Percentiles rank a stretch among this genome's conserved stretches.
Conservation (phyloP, 2,329 filamentous ascomycete genomes). For the Epichloe sylvatica region DNA sequence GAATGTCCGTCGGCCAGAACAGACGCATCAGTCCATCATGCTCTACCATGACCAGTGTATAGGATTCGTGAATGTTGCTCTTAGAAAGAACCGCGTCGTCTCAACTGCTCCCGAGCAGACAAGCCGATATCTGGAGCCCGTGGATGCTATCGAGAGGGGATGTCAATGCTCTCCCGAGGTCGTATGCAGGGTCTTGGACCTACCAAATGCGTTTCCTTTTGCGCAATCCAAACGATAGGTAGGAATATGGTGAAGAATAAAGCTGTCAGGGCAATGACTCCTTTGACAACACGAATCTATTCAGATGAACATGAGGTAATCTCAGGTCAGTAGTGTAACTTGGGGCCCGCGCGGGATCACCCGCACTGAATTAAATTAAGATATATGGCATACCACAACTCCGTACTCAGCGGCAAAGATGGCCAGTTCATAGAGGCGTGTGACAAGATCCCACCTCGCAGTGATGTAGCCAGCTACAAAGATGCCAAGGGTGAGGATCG, state of each 20-base stretch:
- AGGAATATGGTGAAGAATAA: slow-evolving; percentile 76
- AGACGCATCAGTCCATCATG: slow-evolving; percentile 89
- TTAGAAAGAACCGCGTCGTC: slow-evolving; percentile 89
- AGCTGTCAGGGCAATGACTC: slow-evolving; percentile 66
- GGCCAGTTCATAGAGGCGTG: slow-evolving; percentile 87
- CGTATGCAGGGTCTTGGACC: slow-evolving; percentile 15
- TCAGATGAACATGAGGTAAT: background rate
- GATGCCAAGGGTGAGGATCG: slow-evolving; percentile 86
- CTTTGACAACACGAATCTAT: slow-evolving; percentile 73
- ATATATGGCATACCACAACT: slow-evolving; percentile 53
- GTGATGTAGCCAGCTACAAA: slow-evolving; percentile 99
- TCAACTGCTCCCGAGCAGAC: slow-evolving; percentile 88
- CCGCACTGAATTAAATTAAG: background rate
- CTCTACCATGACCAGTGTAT: slow-evolving; percentile 45
- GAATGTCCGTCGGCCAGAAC: slow-evolving; percentile 90
- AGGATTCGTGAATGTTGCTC: slow-evolving; percentile 7
- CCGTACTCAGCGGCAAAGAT: slow-evolving; percentile 98
- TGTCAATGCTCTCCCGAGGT: background rate
- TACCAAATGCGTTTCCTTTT: slow-evolving; percentile 68
- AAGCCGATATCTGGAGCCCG: slow-evolving; percentile 65
- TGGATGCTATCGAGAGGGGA: slow-evolving; percentile 50
- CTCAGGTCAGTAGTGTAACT: background rate
- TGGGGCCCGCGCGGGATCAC: background rate
- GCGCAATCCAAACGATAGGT: slow-evolving; percentile 70
- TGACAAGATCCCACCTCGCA: slow-evolving; percentile 96